Evolutionary conservation across 352 stramenopile species (phyloP).

Genomic region (Globisporangium camurandrum): DNA sequence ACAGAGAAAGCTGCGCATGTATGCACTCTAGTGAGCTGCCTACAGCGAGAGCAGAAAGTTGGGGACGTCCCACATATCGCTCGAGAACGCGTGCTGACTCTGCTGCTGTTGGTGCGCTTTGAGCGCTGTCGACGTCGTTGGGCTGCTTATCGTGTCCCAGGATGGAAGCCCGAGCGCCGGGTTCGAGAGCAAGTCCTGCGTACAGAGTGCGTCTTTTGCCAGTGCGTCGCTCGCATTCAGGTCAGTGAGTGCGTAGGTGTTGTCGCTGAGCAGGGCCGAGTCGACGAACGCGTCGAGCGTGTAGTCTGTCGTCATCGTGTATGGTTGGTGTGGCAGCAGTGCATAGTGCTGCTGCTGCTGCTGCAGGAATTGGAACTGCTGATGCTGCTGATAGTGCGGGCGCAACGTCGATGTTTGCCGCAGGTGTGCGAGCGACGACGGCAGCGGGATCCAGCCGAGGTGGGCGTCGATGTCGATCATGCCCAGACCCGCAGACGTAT

Average conservation of each 20-base stretch:
- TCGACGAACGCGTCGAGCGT: background rate
- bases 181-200: background rate
- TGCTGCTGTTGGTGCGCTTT: slow-evolving; percentile 1
- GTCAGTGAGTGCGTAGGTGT: slow-evolving; percentile 1
- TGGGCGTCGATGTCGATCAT: slow-evolving; percentile 5
- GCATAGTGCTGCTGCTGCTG: background rate
- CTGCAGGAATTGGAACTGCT: background rate
- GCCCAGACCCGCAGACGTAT: background rate
- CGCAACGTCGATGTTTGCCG: too few relatives aligned
- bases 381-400: background rate
- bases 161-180: background rate
- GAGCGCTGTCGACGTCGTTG: background rate
- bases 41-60: slow-evolving; percentile 5
- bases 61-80: slow-evolving; percentile 4
- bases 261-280: background rate
- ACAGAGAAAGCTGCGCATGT: too few relatives aligned
- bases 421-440: too few relatives aligned
- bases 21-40: too few relatives aligned
- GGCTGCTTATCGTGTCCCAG: too few relatives aligned
- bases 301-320: background rate
- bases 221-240: background rate
- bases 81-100: background rate
- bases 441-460: slow-evolving; percentile 1
- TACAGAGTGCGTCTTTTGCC: background rate
- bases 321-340: background rate